A percentile compares a stretch with the other conserved stretches of the same genome.
These are phyloP conservation scores for Sonneratia caseolaris DNA, from an alignment of 345 rosid species.

Conservation along the genomic window DNA sequence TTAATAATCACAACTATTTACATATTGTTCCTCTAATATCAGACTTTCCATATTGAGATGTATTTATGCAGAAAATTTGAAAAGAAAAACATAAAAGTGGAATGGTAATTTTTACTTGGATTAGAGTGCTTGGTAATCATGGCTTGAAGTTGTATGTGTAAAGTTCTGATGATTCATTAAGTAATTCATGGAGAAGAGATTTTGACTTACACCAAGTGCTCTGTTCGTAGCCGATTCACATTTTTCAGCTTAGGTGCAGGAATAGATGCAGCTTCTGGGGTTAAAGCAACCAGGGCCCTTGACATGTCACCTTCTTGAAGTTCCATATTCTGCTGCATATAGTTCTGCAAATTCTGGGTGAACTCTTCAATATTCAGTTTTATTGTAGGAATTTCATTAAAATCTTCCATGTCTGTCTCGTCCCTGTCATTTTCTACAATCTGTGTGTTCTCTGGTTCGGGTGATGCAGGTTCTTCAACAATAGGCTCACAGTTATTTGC, in stretches of 20 bases:
- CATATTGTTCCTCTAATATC: not conserved
- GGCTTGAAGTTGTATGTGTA: not conserved
- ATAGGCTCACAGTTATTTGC: slow-evolving; percentile 51
- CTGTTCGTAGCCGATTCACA: slow-evolving; percentile 76
- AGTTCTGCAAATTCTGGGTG: slow-evolving; percentile 51
- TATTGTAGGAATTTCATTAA: slow-evolving; percentile 76
- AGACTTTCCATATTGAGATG: too few species aligned
- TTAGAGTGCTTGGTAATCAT: not conserved
- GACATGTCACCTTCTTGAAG: slow-evolving; percentile 64
- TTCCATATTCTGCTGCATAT: slow-evolving; percentile 55
- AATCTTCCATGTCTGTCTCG: slow-evolving; percentile 50
- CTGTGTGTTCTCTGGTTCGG: slow-evolving; percentile 45
- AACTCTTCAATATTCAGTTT: slow-evolving; percentile 61
- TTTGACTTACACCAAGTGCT: slow-evolving; percentile 80
- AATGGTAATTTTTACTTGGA: not conserved
- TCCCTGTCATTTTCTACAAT: slow-evolving; percentile 53
- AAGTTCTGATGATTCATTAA: not conserved
- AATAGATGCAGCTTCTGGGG: slow-evolving; percentile 65
- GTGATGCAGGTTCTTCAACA: slow-evolving; percentile 81
- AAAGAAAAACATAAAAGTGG: too few species aligned
- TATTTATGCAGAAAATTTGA: too few species aligned
- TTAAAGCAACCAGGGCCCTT: slow-evolving; percentile 70
- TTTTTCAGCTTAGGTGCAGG: slow-evolving; percentile 79
- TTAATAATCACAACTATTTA: not conserved
- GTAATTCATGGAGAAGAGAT: not conserved